These are phyloP conservation scores for Pythium aristosporum DNA, from an alignment of 352 stramenopile genomes.

Conservation along the genomic window DNA sequence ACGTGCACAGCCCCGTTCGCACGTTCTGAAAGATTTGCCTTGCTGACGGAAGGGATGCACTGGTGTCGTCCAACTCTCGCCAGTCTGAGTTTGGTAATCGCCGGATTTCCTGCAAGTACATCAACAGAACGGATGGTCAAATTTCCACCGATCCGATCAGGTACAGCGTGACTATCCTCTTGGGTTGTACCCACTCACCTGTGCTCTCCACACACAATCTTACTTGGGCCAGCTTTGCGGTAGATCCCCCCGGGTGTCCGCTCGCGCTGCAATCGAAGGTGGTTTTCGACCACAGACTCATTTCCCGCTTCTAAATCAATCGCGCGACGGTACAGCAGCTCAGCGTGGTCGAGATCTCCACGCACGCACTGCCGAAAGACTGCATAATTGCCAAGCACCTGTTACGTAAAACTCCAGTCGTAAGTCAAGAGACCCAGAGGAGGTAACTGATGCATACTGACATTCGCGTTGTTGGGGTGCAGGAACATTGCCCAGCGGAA, in stretches of 20 bases:
- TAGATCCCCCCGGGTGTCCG: constrained; percentile 52
- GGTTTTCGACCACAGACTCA: constrained; percentile 58
- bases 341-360: constrained; percentile 61
- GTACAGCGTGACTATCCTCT: neutral
- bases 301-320: constrained; percentile 52
- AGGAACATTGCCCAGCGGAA: constrained; percentile 72
- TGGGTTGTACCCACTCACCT: neutral
- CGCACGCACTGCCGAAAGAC: constrained; percentile 58
- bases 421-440: neutral
- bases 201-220: constrained; percentile 39
- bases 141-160: too few species aligned
- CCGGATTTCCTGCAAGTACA: constrained; percentile 21
- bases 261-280: constrained; percentile 52
- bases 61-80: constrained; percentile 48
- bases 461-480: constrained; percentile 45
- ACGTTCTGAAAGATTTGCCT: constrained; percentile 49
- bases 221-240: constrained; percentile 44
- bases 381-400: constrained; percentile 67
- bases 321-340: constrained; percentile 63
- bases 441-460: constrained; percentile 24
- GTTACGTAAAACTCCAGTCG: neutral
- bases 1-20: constrained; percentile 38
- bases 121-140: neutral
- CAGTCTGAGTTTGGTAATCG: constrained; percentile 25
- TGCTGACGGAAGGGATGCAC: constrained; percentile 24